Percentiles rank a stretch among this genome's conserved stretches.
Conservation (phyloP, 192 early-diverging fungal species). For the Gaertneriomyces sp. region DNA sequence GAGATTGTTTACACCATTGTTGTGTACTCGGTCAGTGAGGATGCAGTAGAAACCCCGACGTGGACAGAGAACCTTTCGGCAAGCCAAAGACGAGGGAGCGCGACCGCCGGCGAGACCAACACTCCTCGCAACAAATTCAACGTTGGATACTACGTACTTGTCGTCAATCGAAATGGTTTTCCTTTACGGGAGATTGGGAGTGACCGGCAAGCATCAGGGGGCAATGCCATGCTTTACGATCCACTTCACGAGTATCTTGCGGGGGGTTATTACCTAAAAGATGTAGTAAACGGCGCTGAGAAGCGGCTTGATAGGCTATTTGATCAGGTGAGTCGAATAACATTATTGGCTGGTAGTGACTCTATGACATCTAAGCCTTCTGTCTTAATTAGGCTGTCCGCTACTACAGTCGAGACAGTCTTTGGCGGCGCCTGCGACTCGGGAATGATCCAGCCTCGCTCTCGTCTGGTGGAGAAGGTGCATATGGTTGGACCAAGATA, state of each 20-base stretch:
- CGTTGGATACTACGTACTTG: slow-evolving; percentile 42
- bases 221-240: slow-evolving; percentile 32
- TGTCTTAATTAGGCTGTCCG: slow-evolving; percentile 31
- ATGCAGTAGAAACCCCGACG: not conserved
- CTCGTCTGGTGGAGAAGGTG: slow-evolving; percentile 17
- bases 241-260: slow-evolving; percentile 44
- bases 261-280: slow-evolving; percentile 48
- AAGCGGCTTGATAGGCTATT: slow-evolving; percentile 41
- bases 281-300: slow-evolving; percentile 46
- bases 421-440: slow-evolving; percentile 43
- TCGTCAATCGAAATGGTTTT: slow-evolving; percentile 35
- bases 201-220: slow-evolving; percentile 10
- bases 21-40: slow-evolving; percentile 24
- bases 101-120: slow-evolving; percentile 1
- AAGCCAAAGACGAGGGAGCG: slow-evolving; percentile 18
- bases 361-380: not conserved
- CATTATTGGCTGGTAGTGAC: not conserved
- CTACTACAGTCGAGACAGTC: slow-evolving; percentile 47
- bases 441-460: slow-evolving; percentile 28
- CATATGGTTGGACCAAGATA: slow-evolving; percentile 47
- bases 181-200: slow-evolving; percentile 33
- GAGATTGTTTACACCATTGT: slow-evolving; percentile 43
- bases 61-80: not conserved
- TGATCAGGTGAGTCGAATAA: slow-evolving; percentile 37
- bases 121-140: slow-evolving; percentile 3